phyloP scores from a whole-genome alignment of 148 eudicot species.

The Rhododendron ovatum region DNA sequence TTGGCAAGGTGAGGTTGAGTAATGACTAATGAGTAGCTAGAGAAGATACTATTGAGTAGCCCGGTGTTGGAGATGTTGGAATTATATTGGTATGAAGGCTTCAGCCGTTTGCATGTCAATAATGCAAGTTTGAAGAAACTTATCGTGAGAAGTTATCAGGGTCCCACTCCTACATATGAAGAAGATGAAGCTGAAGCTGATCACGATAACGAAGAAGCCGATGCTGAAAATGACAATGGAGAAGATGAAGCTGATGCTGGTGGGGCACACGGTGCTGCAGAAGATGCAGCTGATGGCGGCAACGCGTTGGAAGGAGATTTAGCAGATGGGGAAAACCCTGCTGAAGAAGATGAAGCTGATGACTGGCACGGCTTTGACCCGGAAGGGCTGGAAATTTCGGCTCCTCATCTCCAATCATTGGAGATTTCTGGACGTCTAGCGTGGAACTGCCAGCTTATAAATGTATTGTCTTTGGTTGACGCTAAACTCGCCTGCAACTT shows the following conservation, averaged over 20 bases:
- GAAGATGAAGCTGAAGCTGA: too few species aligned
- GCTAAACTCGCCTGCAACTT: not conserved
- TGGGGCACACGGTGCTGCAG: not conserved
- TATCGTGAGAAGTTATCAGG: too few species aligned
- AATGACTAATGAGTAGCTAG: not conserved
- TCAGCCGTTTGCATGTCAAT: not conserved
- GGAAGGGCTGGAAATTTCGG: not conserved
- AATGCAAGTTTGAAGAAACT: not conserved
- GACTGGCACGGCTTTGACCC: not conserved
- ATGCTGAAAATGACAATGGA: not conserved
- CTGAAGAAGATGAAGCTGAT: not conserved
- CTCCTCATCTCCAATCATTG: not conserved
- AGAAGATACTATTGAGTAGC: not conserved
- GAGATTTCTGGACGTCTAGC: not conserved
- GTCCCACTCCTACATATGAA: too few species aligned
- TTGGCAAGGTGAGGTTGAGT: not conserved
- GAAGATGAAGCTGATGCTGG: not conserved
- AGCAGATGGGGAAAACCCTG: not conserved
- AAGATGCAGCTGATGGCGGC: not conserved
- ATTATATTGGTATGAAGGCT: not conserved
- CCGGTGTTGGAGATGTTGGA: slow-evolving; percentile 3
- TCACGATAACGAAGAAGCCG: not conserved
- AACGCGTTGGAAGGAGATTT: not conserved
- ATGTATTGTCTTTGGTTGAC: not conserved
- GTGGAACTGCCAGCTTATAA: not conserved